Base-by-base conservation (phyloP, 202 grass and related monocot species). In the Digitaria exilis region DNA sequence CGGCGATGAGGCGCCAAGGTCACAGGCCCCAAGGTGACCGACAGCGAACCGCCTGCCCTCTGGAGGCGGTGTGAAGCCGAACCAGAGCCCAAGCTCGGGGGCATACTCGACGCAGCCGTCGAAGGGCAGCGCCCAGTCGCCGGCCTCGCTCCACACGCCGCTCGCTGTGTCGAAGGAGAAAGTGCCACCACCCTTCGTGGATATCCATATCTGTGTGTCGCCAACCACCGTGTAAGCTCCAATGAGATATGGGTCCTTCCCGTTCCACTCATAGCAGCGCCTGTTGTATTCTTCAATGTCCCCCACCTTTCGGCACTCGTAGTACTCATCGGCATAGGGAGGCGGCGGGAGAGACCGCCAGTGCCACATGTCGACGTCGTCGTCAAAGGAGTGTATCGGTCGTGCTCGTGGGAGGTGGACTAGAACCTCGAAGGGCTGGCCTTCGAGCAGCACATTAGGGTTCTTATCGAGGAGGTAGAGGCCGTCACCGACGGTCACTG, bases 261-360 rank as follows among this genome's bases (percentile, higher is more conserved):
- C 57, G 4, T 45, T 57, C 7, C 19, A 19, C 18, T 60, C 41
- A 5, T 63, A 32, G 29, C 60, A 32, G 14, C 13, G 60, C 1
- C 60, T 7, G 60, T 5, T 14, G 28, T 17, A 17, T 64, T 30
- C 31, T 21, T 56, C 30, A 7, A 28, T 16, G 3, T 42, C 37
- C 52, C 19, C 26, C 11, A 29, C 3, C 58, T 61, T 43, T 34
- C 6, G 1, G 13, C 16, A 24, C 17, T 25, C 45, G 6, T 48
- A 4, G 18, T 25, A 28, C 22, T 61, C 58, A 2, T 61, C 29
- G 7, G 62, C 43, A 35, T 41, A 69, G n/a, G 77, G 63, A 68
- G 63, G 77, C 25, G 48, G 63, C 21, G 63, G 77, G 63, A 80
- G 77, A 21, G 63, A 68, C n/a, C 32, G 77, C 77, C 63, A 69